Evolutionary conservation across 176 grass and related monocot genomes (phyloP).

Genomic region (Carex kokanica): DNA sequence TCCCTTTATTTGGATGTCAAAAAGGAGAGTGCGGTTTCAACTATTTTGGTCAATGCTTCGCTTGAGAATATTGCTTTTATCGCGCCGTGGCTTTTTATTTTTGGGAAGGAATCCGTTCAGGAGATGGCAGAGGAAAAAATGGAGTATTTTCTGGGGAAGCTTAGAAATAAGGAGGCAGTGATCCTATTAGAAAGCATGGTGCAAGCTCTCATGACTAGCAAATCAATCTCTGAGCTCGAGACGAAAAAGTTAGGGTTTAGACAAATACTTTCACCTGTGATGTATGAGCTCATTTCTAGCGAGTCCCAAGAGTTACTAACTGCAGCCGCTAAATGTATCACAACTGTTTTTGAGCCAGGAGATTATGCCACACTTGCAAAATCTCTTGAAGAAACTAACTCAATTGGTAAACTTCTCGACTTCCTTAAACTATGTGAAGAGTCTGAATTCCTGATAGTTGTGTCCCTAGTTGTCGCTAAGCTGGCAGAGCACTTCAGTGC

Average conservation of each 20-base stretch:
- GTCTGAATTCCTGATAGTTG: slow-evolving; percentile 35
- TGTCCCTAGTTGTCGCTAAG: slow-evolving; percentile 52
- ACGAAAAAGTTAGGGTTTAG: slow-evolving; percentile 49
- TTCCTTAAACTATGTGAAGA: slow-evolving; percentile 49
- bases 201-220: slow-evolving; percentile 65
- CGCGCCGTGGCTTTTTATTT: slow-evolving; percentile 70
- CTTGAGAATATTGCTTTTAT: slow-evolving; percentile 46
- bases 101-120: slow-evolving; percentile 58
- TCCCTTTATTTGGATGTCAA: slow-evolving; percentile 60
- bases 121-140: slow-evolving; percentile 46
- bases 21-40: slow-evolving; percentile 38
- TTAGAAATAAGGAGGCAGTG: slow-evolving; percentile 42
- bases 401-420: slow-evolving; percentile 44
- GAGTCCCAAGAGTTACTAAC: slow-evolving; percentile 41
- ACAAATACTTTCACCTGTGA: slow-evolving; percentile 47
- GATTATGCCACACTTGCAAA: slow-evolving; percentile 47
- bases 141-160: slow-evolving; percentile 41
- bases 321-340: slow-evolving; percentile 42
- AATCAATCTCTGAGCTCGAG: slow-evolving; percentile 65
- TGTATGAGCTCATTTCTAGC: slow-evolving; percentile 52
- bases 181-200: slow-evolving; percentile 46
- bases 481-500: slow-evolving; percentile 51
- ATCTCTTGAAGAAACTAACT: slow-evolving; percentile 56
- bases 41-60: slow-evolving; percentile 43
- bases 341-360: slow-evolving; percentile 37